phyloP scores from a whole-genome alignment of 768 basidiomycete genomes.

The Coprinopsis marcescibilis region DNA sequence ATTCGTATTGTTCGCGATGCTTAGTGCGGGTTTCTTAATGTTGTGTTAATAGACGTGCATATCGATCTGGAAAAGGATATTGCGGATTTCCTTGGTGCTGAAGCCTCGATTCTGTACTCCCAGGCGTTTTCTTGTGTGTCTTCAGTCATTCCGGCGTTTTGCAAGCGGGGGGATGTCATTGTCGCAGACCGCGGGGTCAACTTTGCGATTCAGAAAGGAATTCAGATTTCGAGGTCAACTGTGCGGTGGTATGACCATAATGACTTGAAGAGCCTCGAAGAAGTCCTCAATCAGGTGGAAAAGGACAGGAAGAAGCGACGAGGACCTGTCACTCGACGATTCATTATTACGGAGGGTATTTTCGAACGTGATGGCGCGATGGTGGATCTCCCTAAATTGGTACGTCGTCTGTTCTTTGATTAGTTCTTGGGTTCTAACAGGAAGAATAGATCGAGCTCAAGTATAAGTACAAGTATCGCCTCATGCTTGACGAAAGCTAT shows the following conservation, averaged over 20 bases:
- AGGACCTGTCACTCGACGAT: constrained; percentile 77
- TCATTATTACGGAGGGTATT: constrained; percentile 96
- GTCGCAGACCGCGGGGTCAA: constrained; percentile 97
- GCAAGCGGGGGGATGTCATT: constrained; percentile 95
- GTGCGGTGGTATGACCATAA: constrained; percentile 97
- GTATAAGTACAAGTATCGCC: constrained; percentile 89
- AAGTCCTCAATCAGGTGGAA: constrained; percentile 75
- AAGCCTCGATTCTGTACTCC: constrained; percentile 86
- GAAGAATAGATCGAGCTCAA: constrained; percentile 80
- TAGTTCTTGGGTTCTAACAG: neutral
- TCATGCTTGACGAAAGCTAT: constrained; percentile 90
- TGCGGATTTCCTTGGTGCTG: constrained; percentile 85
- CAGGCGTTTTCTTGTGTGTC: constrained; percentile 90
- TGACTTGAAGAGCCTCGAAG: constrained; percentile 85
- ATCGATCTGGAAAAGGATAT: constrained; percentile 84
- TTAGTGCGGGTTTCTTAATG: neutral
- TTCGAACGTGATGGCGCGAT: constrained; percentile 94
- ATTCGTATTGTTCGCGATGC: neutral
- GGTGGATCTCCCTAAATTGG: constrained; percentile 87
- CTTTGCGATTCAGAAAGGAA: constrained; percentile 93
- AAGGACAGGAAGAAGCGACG: constrained; percentile 86
- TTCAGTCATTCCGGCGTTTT: constrained; percentile 95
- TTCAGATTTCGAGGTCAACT: constrained; percentile 87
- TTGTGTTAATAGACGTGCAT: constrained; percentile 70
- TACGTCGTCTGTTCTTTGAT: constrained; percentile 33